phyloP scores from a whole-genome alignment of 257 asterid species.

The Nicotiana attenuata region DNA sequence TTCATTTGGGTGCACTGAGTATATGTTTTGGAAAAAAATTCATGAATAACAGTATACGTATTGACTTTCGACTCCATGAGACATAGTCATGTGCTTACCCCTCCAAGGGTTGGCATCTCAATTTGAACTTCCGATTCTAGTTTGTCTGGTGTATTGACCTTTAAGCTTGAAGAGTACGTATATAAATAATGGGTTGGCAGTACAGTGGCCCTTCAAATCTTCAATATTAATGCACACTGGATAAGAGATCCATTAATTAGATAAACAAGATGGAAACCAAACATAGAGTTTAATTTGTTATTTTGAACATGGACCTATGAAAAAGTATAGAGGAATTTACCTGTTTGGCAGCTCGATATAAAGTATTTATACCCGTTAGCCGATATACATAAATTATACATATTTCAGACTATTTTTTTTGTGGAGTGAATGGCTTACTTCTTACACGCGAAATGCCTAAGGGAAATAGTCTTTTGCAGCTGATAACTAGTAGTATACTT shows the following conservation, averaged over 20 bases:
- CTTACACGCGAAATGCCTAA: neutral
- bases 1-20: no score
- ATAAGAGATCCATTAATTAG: neutral
- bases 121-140: neutral
- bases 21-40: no score
- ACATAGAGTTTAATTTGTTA: neutral
- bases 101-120: neutral
- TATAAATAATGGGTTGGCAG: neutral
- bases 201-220: neutral
- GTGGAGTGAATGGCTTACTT: no score
- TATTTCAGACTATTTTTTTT: no score
- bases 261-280: neutral
- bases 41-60: no score
- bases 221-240: neutral
- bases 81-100: constrained; percentile 10
- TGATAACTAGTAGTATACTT: no score
- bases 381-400: no score
- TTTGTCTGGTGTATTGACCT: constrained; percentile 1
- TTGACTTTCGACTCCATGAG: neutral
- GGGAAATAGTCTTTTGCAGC: neutral
- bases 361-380: no score
- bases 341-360: no score
- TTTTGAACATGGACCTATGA: neutral
- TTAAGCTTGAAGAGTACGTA: neutral
- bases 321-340: no score